phyloP scores from a whole-genome alignment of 768 basidiomycete species.

The Cystobasidium ongulense region DNA sequence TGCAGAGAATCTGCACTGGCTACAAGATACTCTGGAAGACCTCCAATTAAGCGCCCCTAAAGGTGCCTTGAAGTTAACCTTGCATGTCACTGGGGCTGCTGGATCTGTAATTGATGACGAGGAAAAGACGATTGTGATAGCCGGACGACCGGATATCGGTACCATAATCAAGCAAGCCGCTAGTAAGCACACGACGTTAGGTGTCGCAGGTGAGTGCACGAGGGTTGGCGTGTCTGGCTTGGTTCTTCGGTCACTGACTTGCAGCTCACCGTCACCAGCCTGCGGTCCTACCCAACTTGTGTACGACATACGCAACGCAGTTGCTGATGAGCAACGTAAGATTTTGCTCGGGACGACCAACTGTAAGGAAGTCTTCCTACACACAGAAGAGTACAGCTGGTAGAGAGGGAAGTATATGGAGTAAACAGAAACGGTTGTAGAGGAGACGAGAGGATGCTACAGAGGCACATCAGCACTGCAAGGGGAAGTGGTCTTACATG shows the following conservation, averaged over 20 bases:
- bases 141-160: constrained; percentile 1
- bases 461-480: too few species aligned
- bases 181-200: not conserved
- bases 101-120: not conserved
- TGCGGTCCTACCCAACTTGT: constrained; percentile 7
- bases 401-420: constrained; percentile 6
- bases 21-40: not conserved
- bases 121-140: not conserved
- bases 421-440: too few species aligned
- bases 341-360: not conserved
- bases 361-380: constrained; percentile 10
- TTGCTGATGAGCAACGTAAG: not conserved
- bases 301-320: constrained; percentile 15
- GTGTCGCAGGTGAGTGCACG: not conserved
- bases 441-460: too few species aligned
- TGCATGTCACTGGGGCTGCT: constrained; percentile 9
- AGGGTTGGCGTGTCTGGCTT: too few species aligned
- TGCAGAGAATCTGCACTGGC: constrained; percentile 7
- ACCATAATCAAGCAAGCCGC: not conserved
- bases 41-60: not conserved
- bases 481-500: too few species aligned
- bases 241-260: too few species aligned
- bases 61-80: not conserved
- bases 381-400: constrained; percentile 27
- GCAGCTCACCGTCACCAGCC: not conserved